phyloP scores from a whole-genome alignment of 2,329 filamentous ascomycete genomes.

The Colletotrichum lentis region DNA sequence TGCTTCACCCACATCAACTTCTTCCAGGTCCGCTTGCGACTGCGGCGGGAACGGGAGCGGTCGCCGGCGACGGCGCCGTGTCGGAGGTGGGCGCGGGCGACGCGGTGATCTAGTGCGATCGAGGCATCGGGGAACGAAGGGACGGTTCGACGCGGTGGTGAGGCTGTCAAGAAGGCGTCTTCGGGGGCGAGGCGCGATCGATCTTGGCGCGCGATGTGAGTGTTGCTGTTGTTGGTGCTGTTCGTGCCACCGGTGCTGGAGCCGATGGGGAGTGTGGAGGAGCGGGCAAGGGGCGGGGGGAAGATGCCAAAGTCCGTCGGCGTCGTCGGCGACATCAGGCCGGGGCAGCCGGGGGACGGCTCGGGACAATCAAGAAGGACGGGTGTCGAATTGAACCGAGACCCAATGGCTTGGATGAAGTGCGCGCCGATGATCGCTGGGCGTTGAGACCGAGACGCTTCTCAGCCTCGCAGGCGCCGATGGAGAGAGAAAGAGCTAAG shows the following conservation, averaged over 20 bases:
- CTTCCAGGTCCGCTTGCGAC: slow-evolving; percentile 82
- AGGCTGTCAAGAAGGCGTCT: slow-evolving; percentile 76
- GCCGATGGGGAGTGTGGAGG: slow-evolving; percentile 52
- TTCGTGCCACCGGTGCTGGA: slow-evolving; percentile 33
- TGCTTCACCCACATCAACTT: slow-evolving; percentile 99
- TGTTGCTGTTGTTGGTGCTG: slow-evolving; percentile 11
- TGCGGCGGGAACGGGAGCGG: slow-evolving; percentile 70
- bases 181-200: slow-evolving; percentile 80
- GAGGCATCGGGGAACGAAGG: slow-evolving; percentile 40
- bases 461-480: slow-evolving; percentile 33
- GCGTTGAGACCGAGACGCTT: slow-evolving; percentile 18
- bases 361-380: not conserved
- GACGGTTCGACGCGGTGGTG: slow-evolving; percentile 65
- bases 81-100: slow-evolving; percentile 38
- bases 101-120: slow-evolving; percentile 40
- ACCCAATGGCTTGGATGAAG: slow-evolving; percentile 12
- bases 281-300: slow-evolving; percentile 47
- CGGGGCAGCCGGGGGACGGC: slow-evolving; percentile 6
- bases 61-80: slow-evolving; percentile 54
- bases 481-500: slow-evolving; percentile 7
- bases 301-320: slow-evolving; percentile 36
- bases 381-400: not conserved
- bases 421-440: not conserved
- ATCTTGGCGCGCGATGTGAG: slow-evolving; percentile 53
- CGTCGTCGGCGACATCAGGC: slow-evolving; percentile 35